phyloP scores from a whole-genome alignment of 1,139 yeast genomes.

The Candida gigantensis region DNA sequence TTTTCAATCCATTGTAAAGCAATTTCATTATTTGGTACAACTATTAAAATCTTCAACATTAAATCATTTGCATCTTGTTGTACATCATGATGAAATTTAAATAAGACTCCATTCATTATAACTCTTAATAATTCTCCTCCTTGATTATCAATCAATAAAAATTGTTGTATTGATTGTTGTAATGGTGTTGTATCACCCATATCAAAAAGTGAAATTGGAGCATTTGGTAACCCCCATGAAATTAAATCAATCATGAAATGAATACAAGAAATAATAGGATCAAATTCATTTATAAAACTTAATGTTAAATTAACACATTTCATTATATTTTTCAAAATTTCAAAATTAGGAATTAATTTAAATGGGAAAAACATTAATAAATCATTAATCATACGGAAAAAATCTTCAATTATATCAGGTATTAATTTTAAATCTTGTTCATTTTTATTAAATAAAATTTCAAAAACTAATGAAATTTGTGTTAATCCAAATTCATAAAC shows the following conservation, averaged over 20 bases:
- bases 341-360: conserved; percentile 57
- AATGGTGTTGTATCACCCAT: conserved; percentile 49
- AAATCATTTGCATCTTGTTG: conserved; percentile 77
- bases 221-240: conserved; percentile 79
- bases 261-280: conserved; percentile 68
- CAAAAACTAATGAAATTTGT: conserved; percentile 46
- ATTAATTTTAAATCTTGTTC: conserved; percentile 39
- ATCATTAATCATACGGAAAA: conserved; percentile 81
- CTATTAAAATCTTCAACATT: conserved; percentile 62
- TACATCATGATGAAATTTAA: conserved; percentile 70
- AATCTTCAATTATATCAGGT: conserved; percentile 86
- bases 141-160: conserved; percentile 42
- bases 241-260: conserved; percentile 78
- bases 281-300: conserved; percentile 60
- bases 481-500: conserved; percentile 51
- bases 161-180: conserved; percentile 45
- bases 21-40: conserved; percentile 43
- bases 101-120: conserved; percentile 66
- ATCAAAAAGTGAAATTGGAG: conserved; percentile 73
- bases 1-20: conserved; percentile 62
- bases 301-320: conserved; percentile 62
- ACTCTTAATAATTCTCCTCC: conserved; percentile 60
- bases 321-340: conserved; percentile 57
- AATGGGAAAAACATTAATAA: conserved; percentile 77
- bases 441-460: conserved; percentile 25